A percentile compares a stretch with the other conserved stretches of the same genome.
Evolutionary conservation across 176 grass and related monocot species (phyloP).

Genomic region (Carex scoparia): DNA sequence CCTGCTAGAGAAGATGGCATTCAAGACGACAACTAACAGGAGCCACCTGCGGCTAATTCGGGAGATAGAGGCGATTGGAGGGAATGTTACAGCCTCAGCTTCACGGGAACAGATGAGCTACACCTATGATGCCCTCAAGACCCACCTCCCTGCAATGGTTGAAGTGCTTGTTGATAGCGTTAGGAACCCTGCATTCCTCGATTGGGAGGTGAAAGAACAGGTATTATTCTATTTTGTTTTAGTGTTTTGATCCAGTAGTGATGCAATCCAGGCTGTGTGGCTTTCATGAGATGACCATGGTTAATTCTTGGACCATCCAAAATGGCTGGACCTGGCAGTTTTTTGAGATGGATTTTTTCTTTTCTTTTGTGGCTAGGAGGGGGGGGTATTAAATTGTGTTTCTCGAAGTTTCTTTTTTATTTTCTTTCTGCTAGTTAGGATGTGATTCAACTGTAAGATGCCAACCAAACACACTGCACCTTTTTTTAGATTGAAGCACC

Average conservation of each 20-base stretch:
- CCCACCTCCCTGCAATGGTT: conserved; percentile 87
- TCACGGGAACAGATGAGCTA: conserved; percentile 80
- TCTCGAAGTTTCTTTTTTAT: background rate
- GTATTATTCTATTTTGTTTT: conserved; percentile 30
- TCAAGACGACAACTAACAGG: conserved; percentile 73
- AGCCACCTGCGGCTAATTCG: conserved; percentile 73
- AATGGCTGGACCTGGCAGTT: background rate
- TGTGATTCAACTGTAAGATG: background rate
- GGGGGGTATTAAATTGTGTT: background rate
- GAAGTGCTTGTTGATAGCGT: conserved; percentile 89
- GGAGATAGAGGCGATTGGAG: conserved; percentile 82
- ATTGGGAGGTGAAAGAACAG: conserved; percentile 98
- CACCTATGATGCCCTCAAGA: conserved; percentile 73
- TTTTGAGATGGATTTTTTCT: background rate
- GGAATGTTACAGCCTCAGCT: conserved; percentile 62
- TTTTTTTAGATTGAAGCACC: background rate
- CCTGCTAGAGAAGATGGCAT: conserved; percentile 75
- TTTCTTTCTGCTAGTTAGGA: background rate
- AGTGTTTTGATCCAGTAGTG: background rate
- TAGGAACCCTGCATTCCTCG: conserved; percentile 73
- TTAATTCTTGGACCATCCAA: background rate
- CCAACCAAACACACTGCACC: background rate
- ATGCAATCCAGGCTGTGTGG: background rate
- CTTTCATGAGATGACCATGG: background rate
- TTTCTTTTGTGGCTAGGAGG: background rate